phyloP scores from a whole-genome alignment of 192 early-diverging fungal genomes.

The Coemansia sp. region DNA sequence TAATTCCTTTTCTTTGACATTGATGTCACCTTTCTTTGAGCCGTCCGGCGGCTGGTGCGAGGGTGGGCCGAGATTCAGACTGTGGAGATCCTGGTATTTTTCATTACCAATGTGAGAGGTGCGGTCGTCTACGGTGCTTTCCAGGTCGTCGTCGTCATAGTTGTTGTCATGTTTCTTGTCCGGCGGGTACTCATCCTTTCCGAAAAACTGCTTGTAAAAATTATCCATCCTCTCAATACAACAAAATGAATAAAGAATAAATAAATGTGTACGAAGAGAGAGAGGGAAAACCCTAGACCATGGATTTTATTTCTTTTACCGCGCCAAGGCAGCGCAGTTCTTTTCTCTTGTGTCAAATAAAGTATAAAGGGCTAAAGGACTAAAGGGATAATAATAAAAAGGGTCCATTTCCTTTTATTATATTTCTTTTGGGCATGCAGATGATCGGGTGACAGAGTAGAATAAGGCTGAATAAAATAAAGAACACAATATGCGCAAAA shows the following conservation, averaged over 20 bases:
- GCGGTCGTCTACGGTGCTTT: slow-evolving; percentile 15
- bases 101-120: not conserved
- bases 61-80: slow-evolving; percentile 12
- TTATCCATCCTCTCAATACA: slow-evolving; percentile 7
- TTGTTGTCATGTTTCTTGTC: slow-evolving; percentile 17
- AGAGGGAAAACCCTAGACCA: not conserved
- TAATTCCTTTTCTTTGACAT: not conserved
- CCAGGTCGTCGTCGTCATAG: not conserved
- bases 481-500: not conserved
- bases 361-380: not conserved
- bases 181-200: slow-evolving; percentile 8
- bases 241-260: slow-evolving; percentile 4
- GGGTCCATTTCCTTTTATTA: not conserved
- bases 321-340: not conserved
- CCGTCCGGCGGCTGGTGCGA: slow-evolving; percentile 6
- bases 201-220: slow-evolving; percentile 15
- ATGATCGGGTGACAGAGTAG: not conserved
- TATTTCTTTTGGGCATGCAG: not conserved
- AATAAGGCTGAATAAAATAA: slow-evolving; percentile 2
- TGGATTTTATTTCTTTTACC: not conserved
- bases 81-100: slow-evolving; percentile 10
- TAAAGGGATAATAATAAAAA: slow-evolving; percentile 1
- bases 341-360: not conserved
- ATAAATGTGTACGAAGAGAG: slow-evolving; percentile 4
- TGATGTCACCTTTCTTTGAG: not conserved